Evolutionary conservation across 306 rosid genomes (phyloP).

Genomic region (Heteromeles arbutifolia): DNA sequence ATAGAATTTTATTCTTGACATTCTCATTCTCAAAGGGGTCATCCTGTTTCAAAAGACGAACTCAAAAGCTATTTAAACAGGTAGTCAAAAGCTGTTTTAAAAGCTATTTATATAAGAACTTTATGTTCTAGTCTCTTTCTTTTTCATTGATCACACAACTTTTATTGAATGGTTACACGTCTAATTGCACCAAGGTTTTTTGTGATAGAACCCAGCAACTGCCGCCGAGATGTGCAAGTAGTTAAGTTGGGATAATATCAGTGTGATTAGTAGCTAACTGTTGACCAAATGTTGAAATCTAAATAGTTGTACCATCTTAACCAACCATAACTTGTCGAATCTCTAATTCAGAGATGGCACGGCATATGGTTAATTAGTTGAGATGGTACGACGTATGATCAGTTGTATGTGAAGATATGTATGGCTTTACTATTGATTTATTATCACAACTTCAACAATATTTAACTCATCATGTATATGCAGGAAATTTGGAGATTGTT

Average conservation of each 20-base stretch:
- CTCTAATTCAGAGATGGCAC: neutral
- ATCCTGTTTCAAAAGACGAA: neutral
- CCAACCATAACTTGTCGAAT: neutral
- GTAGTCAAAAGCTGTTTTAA: neutral
- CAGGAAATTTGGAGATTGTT: slow-evolving; percentile 4
- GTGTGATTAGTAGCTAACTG: too few relatives aligned
- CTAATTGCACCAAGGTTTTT: neutral
- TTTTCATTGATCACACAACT: neutral
- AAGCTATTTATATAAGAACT: too few relatives aligned
- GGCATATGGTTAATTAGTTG: too few relatives aligned
- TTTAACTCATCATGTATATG: neutral
- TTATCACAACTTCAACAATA: neutral
- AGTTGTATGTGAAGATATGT: neutral
- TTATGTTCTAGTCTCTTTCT: neutral
- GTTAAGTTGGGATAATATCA: too few relatives aligned
- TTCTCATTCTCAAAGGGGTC: neutral
- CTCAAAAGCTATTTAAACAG: neutral
- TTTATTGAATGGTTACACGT: neutral
- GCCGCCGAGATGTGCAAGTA: too few relatives aligned
- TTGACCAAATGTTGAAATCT: neutral
- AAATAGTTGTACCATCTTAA: neutral
- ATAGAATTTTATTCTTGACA: slow-evolving; percentile 1
- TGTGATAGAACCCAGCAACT: neutral
- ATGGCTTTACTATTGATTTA: neutral
- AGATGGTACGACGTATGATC: neutral